phyloP scores from a whole-genome alignment of 345 rosid genomes.

The Aurinia saxatilis region DNA sequence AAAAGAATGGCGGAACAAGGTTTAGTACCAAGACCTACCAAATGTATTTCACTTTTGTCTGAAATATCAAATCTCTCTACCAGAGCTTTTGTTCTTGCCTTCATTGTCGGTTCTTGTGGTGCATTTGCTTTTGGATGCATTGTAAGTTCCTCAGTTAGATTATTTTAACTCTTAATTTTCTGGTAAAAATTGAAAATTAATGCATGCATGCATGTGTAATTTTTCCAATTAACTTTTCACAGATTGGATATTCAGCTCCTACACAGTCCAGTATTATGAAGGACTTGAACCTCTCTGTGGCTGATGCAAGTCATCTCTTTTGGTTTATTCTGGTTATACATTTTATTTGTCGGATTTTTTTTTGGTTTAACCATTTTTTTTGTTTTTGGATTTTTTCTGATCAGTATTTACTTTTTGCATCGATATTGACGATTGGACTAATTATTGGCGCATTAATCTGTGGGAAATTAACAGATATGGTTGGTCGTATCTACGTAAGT shows the following conservation, averaged over 20 bases:
- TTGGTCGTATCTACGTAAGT: constrained; percentile 46
- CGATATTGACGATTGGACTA: constrained; percentile 44
- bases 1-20: constrained; percentile 12
- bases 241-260: constrained; percentile 30
- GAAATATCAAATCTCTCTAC: constrained; percentile 22
- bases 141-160: constrained; percentile 5
- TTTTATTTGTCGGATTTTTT: background rate
- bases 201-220: background rate
- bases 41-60: background rate
- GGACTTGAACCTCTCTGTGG: constrained; percentile 26
- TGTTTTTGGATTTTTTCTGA: background rate
- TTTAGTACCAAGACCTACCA: background rate
- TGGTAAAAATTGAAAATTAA: background rate
- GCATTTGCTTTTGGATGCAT: constrained; percentile 27
- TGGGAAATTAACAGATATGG: constrained; percentile 37
- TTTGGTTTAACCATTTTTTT: background rate
- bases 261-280: constrained; percentile 26
- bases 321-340: constrained; percentile 4
- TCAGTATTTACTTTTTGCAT: constrained; percentile 49
- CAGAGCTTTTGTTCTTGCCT: constrained; percentile 24
- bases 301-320: constrained; percentile 22
- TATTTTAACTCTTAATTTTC: background rate
- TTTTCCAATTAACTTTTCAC: background rate
- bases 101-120: constrained; percentile 19
- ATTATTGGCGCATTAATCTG: constrained; percentile 40